Conservation (phyloP, 1,284 basidiomycete species). For the Lignosus rhinocerotis region DNA sequence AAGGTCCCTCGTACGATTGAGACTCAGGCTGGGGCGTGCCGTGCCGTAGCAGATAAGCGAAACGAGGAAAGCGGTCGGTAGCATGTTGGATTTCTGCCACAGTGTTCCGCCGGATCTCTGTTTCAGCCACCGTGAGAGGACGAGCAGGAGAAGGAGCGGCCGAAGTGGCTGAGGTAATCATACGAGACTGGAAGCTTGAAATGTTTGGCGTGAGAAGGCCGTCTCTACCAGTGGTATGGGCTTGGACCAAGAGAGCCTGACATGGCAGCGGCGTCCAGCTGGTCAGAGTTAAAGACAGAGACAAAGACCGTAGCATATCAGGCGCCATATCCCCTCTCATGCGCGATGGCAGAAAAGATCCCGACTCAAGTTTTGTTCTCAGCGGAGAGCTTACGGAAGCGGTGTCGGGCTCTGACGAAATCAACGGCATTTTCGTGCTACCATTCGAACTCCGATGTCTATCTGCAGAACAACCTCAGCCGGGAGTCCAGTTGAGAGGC, state of each 20-base stretch:
- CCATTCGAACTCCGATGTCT: slow-evolving; percentile 8
- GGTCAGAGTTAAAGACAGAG: slow-evolving; percentile 17
- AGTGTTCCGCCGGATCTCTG: slow-evolving; percentile 16
- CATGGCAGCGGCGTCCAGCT: slow-evolving; percentile 17
- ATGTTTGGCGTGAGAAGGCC: slow-evolving; percentile 20
- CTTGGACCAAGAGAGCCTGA: slow-evolving; percentile 5
- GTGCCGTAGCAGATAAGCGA: slow-evolving; percentile 23
- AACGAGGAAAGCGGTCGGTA: slow-evolving; percentile 27
- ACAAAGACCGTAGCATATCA: slow-evolving; percentile 9
- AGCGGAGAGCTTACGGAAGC: slow-evolving; percentile 1
- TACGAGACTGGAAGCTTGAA: slow-evolving; percentile 16
- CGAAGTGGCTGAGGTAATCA: slow-evolving; percentile 18
- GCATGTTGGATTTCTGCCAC: slow-evolving; percentile 17
- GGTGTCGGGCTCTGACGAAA: slow-evolving; percentile 13
- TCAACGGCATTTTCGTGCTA: slow-evolving; percentile 6
- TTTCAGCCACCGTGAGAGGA: slow-evolving; percentile 14
- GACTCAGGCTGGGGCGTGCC: slow-evolving; percentile 17
- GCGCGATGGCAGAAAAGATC: slow-evolving; percentile 6
- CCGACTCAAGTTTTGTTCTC: slow-evolving; percentile 5
- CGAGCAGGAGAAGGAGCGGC: slow-evolving; percentile 7
- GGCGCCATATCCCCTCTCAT: slow-evolving; percentile 11
- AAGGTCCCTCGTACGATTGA: slow-evolving; percentile 16
- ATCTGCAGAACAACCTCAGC: slow-evolving; percentile 10
- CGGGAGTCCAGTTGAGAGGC: not conserved
- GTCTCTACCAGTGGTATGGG: not conserved